These are phyloP conservation scores for Colletotrichum simmondsii DNA, from an alignment of 2,329 filamentous ascomycete genomes.

Conservation along the genomic window DNA sequence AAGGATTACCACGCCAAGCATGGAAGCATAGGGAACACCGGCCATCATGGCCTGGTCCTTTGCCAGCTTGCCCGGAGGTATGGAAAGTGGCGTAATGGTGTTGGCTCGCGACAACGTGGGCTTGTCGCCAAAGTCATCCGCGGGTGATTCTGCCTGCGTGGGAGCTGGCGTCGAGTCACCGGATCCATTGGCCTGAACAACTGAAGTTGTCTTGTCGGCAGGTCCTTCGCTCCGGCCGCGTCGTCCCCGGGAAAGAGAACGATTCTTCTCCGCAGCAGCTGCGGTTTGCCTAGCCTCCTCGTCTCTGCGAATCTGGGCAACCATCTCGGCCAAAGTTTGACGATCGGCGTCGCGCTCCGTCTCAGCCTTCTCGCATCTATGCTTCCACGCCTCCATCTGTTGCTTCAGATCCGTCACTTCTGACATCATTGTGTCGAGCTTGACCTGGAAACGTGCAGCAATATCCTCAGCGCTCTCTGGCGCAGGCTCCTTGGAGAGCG, in stretches of 20 bases:
- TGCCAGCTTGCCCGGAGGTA: slow-evolving; percentile 51
- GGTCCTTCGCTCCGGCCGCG: slow-evolving; percentile 28
- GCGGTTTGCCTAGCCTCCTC: slow-evolving; percentile 63
- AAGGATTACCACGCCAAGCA: slow-evolving; percentile 83
- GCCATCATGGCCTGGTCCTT: slow-evolving; percentile 61
- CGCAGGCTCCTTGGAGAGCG: slow-evolving; percentile 40
- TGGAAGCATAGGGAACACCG: slow-evolving; percentile 80
- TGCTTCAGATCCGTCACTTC: slow-evolving; percentile 86
- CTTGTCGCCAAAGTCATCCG: slow-evolving; percentile 50
- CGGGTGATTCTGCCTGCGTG: slow-evolving; percentile 33
- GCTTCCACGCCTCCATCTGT: slow-evolving; percentile 82
- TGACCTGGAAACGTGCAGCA: slow-evolving; percentile 67
- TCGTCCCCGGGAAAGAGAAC: slow-evolving; percentile 47
- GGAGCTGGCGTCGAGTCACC: slow-evolving; percentile 26
- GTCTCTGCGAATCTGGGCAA: slow-evolving; percentile 80
- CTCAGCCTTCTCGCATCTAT: slow-evolving; percentile 84
- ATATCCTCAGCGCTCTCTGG: slow-evolving; percentile 49
- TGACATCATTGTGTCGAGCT: slow-evolving; percentile 79
- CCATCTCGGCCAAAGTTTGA: slow-evolving; percentile 87
- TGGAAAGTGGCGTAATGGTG: slow-evolving; percentile 58
- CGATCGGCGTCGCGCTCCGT: slow-evolving; percentile 77
- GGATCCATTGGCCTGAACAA: slow-evolving; percentile 11
- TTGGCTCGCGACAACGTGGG: slow-evolving; percentile 59
- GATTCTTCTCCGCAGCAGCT: slow-evolving; percentile 50
- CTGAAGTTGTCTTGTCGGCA: slow-evolving; percentile 8